These are phyloP conservation scores for Wickerhamiella qilinensis DNA, from an alignment of 805 yeast genomes.

Conservation along the genomic window DNA sequence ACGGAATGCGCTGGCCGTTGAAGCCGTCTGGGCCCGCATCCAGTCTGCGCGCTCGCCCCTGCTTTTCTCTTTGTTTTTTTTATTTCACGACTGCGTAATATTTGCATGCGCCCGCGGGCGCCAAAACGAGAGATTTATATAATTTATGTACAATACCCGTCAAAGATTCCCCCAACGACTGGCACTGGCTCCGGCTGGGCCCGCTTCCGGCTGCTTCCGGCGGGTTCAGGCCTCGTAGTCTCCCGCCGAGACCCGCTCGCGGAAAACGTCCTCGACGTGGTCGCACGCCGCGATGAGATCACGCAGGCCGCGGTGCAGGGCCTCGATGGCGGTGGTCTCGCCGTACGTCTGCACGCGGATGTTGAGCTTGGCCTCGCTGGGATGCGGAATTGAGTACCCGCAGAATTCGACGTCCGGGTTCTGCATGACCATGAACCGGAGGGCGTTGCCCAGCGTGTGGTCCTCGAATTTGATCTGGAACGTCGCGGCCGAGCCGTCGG, in stretches of 20 bases:
- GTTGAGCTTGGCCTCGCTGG: constrained; percentile 80
- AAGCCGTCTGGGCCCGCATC: background rate
- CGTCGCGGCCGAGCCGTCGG: constrained; percentile 88
- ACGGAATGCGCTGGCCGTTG: background rate
- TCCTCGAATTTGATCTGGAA: constrained; percentile 89
- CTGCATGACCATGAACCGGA: constrained; percentile 89
- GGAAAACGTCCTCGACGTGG: constrained; percentile 64
- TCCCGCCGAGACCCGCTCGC: constrained; percentile 46
- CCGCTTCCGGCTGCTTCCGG: no score
- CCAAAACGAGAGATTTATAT: no score
- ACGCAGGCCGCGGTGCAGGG: constrained; percentile 78
- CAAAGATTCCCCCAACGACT: no score
- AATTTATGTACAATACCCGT: no score
- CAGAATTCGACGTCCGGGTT: constrained; percentile 97
- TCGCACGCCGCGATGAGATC: constrained; percentile 72
- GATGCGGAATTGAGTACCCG: constrained; percentile 97
- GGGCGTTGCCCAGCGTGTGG: constrained; percentile 89
- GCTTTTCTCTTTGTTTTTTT: background rate
- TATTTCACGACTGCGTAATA: constrained; percentile 3
- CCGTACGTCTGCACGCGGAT: constrained; percentile 90
- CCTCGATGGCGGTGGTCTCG: constrained; percentile 72
- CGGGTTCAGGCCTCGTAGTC: constrained; percentile 22
- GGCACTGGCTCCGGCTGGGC: no score
- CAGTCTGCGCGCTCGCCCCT: no score
- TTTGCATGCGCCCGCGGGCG: no score